Conservation (phyloP, 1,284 basidiomycete species). For the Ceratobasidium sp. region DNA sequence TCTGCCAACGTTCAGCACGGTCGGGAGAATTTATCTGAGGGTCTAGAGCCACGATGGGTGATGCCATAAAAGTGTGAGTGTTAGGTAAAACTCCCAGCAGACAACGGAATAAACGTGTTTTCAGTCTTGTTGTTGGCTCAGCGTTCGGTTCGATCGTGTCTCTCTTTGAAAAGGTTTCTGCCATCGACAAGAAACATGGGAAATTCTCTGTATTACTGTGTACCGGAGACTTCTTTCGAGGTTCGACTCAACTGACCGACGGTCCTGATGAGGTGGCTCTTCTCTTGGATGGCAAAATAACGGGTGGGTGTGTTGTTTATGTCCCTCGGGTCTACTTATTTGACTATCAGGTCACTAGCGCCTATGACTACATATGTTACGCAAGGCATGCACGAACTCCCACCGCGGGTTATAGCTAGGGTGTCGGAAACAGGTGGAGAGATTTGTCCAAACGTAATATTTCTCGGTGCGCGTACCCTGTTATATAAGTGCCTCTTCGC, state of each 20-base stretch:
- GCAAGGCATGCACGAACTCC: conserved; percentile 81
- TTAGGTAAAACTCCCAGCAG: neutral
- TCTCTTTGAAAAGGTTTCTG: conserved; percentile 82
- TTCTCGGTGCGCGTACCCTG: conserved; percentile 71
- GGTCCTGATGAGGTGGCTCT: conserved; percentile 60
- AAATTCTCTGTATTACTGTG: conserved; percentile 92
- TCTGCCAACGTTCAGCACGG: neutral
- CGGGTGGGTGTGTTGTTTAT: conserved; percentile 60
- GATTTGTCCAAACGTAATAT: conserved; percentile 82
- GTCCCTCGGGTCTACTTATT: conserved; percentile 41
- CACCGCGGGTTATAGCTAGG: conserved; percentile 75
- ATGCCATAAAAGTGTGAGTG: conserved; percentile 41
- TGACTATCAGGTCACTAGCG: conserved; percentile 59
- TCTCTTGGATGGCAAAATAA: conserved; percentile 72
- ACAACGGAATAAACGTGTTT: neutral
- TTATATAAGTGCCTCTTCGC: neutral
- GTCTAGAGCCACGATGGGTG: neutral
- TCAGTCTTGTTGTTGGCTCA: conserved; percentile 87
- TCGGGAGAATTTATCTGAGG: neutral
- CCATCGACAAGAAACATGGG: conserved; percentile 93
- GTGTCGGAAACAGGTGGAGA: conserved; percentile 80
- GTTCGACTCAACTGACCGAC: conserved; percentile 57
- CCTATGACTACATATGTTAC: conserved; percentile 94
- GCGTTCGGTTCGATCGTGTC: conserved; percentile 79
- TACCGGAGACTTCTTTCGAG: conserved; percentile 89